These are phyloP conservation scores for Clarkia xantiana DNA, from an alignment of 345 rosid species.

Conservation along the genomic window DNA sequence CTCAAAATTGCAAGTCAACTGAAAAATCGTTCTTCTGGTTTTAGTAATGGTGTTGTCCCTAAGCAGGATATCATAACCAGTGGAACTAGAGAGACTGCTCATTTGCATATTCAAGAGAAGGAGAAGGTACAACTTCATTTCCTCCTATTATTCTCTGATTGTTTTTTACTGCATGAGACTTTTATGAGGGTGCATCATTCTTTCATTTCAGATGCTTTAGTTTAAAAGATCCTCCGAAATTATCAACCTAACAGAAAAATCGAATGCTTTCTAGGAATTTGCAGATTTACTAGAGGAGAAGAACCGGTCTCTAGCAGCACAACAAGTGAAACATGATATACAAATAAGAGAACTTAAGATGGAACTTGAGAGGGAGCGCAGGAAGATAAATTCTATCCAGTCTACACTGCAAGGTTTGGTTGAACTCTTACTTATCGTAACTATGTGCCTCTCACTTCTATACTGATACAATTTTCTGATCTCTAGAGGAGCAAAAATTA, in stretches of 20 bases:
- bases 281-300: conserved; percentile 87
- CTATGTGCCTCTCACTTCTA: conserved; percentile 4
- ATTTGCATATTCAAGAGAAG: conserved; percentile 23
- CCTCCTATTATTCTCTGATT: neutral
- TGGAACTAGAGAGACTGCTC: conserved; percentile 18
- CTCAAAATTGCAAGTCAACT: conserved; percentile 27
- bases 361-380: conserved; percentile 53
- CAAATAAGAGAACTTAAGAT: conserved; percentile 32
- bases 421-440: conserved; percentile 5
- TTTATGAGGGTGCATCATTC: too few relatives aligned
- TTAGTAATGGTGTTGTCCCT: conserved; percentile 42
- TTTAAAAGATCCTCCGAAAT: neutral
- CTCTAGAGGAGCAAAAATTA: conserved; percentile 52
- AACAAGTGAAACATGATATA: conserved; percentile 32
- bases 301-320: conserved; percentile 45
- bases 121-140: conserved; percentile 63
- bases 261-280: conserved; percentile 79
- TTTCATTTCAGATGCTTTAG: neutral
- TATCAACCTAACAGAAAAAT: conserved; percentile 27
- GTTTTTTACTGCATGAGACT: too few relatives aligned
- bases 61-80: conserved; percentile 42
- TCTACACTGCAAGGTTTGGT: conserved; percentile 47
- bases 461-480: conserved; percentile 5
- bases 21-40: conserved; percentile 32
- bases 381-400: conserved; percentile 30